These are phyloP conservation scores for Ophiostoma piceae DNA, from an alignment of 2,329 filamentous ascomycete species.

Conservation along the genomic window DNA sequence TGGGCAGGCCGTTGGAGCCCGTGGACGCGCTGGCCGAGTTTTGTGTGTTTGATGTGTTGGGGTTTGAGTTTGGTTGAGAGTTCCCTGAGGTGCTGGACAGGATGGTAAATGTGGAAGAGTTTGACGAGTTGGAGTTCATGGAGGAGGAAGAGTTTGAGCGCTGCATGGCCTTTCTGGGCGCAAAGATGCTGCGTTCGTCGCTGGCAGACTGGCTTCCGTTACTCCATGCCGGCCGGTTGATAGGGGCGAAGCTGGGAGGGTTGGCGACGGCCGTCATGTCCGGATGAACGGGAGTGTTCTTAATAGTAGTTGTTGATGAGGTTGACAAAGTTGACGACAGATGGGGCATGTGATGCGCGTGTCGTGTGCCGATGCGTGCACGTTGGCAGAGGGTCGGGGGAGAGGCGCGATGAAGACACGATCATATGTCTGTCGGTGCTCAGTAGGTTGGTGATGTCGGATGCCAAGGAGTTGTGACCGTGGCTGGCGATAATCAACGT, in stretches of 20 bases:
- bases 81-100: conserved; percentile 46
- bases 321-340: conserved; percentile 12
- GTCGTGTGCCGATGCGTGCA: neutral
- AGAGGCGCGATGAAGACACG: conserved; percentile 17
- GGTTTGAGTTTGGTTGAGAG: no score
- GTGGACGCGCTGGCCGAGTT: neutral
- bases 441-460: neutral
- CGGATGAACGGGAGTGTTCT: conserved; percentile 24
- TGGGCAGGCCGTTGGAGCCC: conserved; percentile 50
- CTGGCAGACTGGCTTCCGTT: conserved; percentile 49
- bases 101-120: conserved; percentile 56
- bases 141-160: conserved; percentile 90
- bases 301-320: conserved; percentile 18
- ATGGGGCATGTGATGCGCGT: conserved; percentile 11
- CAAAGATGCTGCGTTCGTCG: conserved; percentile 77
- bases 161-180: conserved; percentile 80
- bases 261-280: conserved; percentile 64
- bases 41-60: neutral
- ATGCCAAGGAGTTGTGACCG: neutral
- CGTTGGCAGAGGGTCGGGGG: neutral
- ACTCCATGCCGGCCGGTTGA: conserved; percentile 62
- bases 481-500: neutral
- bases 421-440: neutral
- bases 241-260: conserved; percentile 57
- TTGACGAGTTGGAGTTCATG: conserved; percentile 60